Percentiles rank a stretch among this genome's conserved stretches.
phyloP scores from a whole-genome alignment of 768 basidiomycete species.

The Rhodotorula diobovata region DNA sequence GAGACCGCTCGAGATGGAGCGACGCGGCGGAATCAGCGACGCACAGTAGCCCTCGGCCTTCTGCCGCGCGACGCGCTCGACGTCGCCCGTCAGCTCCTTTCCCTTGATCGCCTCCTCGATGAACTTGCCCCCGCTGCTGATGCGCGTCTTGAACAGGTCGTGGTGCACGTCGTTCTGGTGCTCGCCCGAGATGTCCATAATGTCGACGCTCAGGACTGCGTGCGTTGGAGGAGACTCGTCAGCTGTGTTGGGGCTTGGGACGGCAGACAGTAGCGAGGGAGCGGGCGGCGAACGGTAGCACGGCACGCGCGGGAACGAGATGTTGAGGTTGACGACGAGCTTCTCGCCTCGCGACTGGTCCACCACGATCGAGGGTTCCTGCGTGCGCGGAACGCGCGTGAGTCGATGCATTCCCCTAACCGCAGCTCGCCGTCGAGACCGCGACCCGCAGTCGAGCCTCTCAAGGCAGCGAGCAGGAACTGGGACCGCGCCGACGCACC shows the following conservation, averaged over 20 bases:
- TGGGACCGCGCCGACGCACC: conserved; percentile 18
- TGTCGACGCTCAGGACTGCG: conserved; percentile 85
- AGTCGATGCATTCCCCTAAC: neutral
- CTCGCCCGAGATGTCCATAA: conserved; percentile 98
- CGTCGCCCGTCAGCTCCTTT: conserved; percentile 72
- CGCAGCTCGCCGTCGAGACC: too few species aligned
- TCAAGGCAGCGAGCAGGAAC: neutral
- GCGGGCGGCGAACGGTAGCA: conserved; percentile 72
- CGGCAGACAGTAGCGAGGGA: neutral
- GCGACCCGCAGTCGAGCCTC: too few species aligned
- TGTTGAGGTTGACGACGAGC: conserved; percentile 79
- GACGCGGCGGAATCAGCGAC: too few species aligned
- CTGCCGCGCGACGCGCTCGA: conserved; percentile 68
- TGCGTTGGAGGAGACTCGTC: too few species aligned
- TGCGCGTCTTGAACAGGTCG: conserved; percentile 76
- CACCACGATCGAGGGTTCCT: conserved; percentile 72
- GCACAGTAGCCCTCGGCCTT: conserved; percentile 50
- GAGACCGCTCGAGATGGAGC: too few species aligned
- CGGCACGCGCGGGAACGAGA: conserved; percentile 93
- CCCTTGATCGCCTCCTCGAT: conserved; percentile 48
- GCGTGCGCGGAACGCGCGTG: neutral
- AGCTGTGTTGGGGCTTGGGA: neutral
- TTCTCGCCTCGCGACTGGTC: conserved; percentile 94
- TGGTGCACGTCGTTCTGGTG: conserved; percentile 82
- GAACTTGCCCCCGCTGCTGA: conserved; percentile 59